Evolutionary conservation across 192 early-diverging fungal species (phyloP), one percentile per base, ranked within the genome.

Genomic region (Coemansia nantahalensis): DNA sequence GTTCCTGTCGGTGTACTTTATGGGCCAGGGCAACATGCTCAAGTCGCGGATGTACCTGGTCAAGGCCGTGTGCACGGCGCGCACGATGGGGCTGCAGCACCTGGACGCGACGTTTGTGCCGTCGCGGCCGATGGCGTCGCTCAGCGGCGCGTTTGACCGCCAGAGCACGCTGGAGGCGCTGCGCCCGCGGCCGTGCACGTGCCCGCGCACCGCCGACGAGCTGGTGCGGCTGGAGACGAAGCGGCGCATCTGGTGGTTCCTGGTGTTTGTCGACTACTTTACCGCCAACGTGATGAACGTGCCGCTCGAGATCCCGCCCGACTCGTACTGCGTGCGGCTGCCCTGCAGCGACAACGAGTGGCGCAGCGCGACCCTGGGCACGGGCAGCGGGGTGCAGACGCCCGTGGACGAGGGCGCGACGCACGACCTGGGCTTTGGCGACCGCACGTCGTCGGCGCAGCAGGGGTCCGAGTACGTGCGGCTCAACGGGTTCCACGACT

Each of bases 21-120:
- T 76, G 72, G 72, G 72, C 13, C 72, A 76, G 56, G 72, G 72
- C 37, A 68, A 68, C 40, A 76, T 76, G 72, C 72, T 76, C 28
- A 76, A 76, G 49, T 59, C 72, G 57, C 59, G 72, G 26, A 68
- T 76, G 65, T 76, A 68, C 18, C 26, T 76, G 60, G 72, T 76
- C 51, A 76, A 76, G 57, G 72, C 72, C 2, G 72, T 76, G 38
- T 76, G 72, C 19, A 64, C 72, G 1, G 72, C 72, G 22, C 59
- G 72, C 18, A 60, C 72, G 0, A 68, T 76, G 72, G 72, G 72
- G 2, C 64, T 76, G 41, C 65, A 67, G 44, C 63, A 62, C 45
- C 59, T 68, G 48, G 72, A 76, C 42, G 65, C 64, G 0, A 53
- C 65, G 2, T 76, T 76, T 63, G 53, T 57, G 51, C 56, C 72